phyloP scores from a whole-genome alignment of 2,329 filamentous ascomycete species.

The Ilyonectria sp. region DNA sequence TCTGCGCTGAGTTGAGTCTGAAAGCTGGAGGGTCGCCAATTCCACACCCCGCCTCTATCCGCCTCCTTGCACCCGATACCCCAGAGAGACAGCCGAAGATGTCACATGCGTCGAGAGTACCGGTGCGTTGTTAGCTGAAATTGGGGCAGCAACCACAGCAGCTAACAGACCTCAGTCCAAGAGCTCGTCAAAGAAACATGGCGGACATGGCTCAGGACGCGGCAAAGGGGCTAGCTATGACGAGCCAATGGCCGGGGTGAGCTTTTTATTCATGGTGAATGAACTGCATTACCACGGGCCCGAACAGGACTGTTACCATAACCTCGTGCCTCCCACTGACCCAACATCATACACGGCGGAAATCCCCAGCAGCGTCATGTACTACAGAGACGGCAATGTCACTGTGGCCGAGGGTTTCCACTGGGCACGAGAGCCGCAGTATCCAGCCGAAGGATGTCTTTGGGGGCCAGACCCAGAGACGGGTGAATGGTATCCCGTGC shows the following conservation, averaged over 20 bases:
- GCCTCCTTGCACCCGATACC: neutral
- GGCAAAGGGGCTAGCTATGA: slow-evolving; percentile 30
- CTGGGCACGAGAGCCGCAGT: slow-evolving; percentile 37
- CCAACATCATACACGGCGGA: slow-evolving; percentile 48
- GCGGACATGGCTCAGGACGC: slow-evolving; percentile 4
- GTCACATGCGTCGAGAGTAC: slow-evolving; percentile 4
- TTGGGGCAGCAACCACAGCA: neutral
- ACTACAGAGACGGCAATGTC: slow-evolving; percentile 52
- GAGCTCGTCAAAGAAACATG: slow-evolving; percentile 12
- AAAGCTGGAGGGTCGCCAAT: slow-evolving; percentile 1
- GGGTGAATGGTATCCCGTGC: neutral
- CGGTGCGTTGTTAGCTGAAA: slow-evolving; percentile 22
- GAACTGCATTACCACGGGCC: slow-evolving; percentile 48
- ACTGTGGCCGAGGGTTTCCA: slow-evolving; percentile 37
- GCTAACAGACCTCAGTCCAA: slow-evolving; percentile 31
- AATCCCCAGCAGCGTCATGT: slow-evolving; percentile 52
- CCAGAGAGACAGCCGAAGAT: slow-evolving; percentile 8
- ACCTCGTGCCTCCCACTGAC: slow-evolving; percentile 50
- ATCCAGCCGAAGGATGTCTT: slow-evolving; percentile 18
- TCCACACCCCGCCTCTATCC: slow-evolving; percentile 1
- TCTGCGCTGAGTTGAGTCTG: slow-evolving; percentile 14
- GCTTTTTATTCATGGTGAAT: slow-evolving; percentile 59
- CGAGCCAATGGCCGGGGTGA: slow-evolving; percentile 26
- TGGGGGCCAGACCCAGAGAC: slow-evolving; percentile 14
- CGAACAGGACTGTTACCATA: slow-evolving; percentile 31